These are phyloP conservation scores for Pistacia atlantica DNA, from an alignment of 345 rosid species.

Conservation along the genomic window DNA sequence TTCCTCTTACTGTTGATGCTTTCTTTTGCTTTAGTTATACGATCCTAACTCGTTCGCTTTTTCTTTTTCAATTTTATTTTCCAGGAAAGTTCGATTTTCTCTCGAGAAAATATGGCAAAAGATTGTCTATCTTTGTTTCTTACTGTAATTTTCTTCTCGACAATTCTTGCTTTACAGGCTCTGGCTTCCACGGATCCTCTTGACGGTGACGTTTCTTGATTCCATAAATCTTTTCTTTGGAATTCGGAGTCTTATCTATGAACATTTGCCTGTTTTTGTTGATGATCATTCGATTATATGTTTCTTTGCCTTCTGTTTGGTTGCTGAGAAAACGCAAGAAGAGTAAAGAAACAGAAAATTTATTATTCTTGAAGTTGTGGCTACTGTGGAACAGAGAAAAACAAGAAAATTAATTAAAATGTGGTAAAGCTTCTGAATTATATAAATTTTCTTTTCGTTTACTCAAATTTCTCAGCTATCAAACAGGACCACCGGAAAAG, in stretches of 20 bases:
- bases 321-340: slow-evolving; percentile 13
- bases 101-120: slow-evolving; percentile 35
- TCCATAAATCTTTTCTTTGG: neutral
- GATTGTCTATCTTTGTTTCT: slow-evolving; percentile 19
- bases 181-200: slow-evolving; percentile 57
- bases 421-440: neutral
- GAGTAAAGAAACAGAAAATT: neutral
- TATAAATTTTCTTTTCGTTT: neutral
- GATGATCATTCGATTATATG: neutral
- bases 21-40: slow-evolving; percentile 10
- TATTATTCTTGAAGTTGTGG: neutral
- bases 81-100: slow-evolving; percentile 24
- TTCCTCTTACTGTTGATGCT: neutral
- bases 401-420: neutral
- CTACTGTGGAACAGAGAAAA: neutral
- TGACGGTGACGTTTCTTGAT: slow-evolving; percentile 53
- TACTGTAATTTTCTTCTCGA: slow-evolving; percentile 32
- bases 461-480: slow-evolving; percentile 21
- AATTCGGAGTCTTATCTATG: neutral
- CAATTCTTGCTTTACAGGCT: slow-evolving; percentile 38
- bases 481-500: slow-evolving; percentile 12
- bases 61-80: slow-evolving; percentile 12
- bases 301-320: slow-evolving; percentile 23
- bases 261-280: slow-evolving; percentile 8
- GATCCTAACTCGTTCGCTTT: slow-evolving; percentile 4